Percentiles rank a stretch among this genome's conserved stretches.
These are phyloP conservation scores for Aspergillus cristatus DNA, from an alignment of 495 filamentous ascomycete genomes.

Conservation along the genomic window DNA sequence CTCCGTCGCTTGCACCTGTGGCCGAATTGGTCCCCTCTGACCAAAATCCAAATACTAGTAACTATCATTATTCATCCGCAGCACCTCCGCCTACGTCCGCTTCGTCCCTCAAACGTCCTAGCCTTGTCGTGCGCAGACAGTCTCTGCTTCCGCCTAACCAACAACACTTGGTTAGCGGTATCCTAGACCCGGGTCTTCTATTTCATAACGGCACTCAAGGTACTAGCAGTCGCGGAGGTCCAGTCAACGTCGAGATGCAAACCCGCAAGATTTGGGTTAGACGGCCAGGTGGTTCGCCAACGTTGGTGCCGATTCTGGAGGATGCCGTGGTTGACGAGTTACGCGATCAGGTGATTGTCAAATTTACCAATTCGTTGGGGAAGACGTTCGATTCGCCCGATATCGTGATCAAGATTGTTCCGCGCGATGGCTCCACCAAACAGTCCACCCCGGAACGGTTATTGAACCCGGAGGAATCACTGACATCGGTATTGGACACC, in stretches of 20 bases:
- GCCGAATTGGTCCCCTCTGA: conserved; percentile 16
- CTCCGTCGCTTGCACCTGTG: conserved; percentile 25
- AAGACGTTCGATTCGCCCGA: conserved; percentile 85
- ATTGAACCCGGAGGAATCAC: conserved; percentile 80
- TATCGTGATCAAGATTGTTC: conserved; percentile 56
- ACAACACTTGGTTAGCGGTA: conserved; percentile 32
- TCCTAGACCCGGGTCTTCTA: conserved; percentile 27
- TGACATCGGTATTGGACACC: conserved; percentile 65
- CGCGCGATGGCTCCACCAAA: conserved; percentile 39
- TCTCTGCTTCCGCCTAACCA: conserved; percentile 41
- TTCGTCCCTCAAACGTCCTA: conserved; percentile 28
- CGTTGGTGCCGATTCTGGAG: conserved; percentile 72
- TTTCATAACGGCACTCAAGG: conserved; percentile 14
- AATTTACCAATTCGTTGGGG: conserved; percentile 89
- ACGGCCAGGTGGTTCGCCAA: conserved; percentile 74
- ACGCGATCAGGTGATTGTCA: conserved; percentile 81
- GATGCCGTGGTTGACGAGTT: conserved; percentile 94
- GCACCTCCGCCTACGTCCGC: conserved; percentile 9
- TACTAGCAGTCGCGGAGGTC: conserved; percentile 9
- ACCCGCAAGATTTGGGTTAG: conserved; percentile 91
- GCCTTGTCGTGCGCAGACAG: conserved; percentile 36
- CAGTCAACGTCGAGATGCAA: conserved; percentile 28
- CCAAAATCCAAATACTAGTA: conserved; percentile 8
- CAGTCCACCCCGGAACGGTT: conserved; percentile 50
- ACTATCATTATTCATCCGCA: too few species aligned